phyloP scores from a whole-genome alignment of 192 early-diverging fungal species.

The Linnemannia zychae region DNA sequence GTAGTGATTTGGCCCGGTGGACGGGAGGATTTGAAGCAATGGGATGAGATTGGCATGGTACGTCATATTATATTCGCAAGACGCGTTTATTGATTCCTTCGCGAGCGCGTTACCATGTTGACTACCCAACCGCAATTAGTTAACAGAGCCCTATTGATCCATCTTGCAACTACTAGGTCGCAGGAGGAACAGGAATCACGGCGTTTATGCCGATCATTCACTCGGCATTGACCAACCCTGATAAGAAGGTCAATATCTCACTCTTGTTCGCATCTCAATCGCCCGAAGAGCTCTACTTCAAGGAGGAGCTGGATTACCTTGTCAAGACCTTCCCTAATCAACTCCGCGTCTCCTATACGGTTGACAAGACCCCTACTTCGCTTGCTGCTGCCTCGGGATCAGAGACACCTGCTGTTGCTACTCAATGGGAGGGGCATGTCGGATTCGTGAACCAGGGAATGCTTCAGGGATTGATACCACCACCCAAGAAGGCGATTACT shows the following conservation, averaged over 20 bases:
- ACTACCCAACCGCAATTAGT: too few relatives aligned
- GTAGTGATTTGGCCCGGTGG: constrained; percentile 67
- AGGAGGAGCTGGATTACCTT: constrained; percentile 66
- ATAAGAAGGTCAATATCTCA: constrained; percentile 62
- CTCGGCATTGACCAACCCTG: constrained; percentile 58
- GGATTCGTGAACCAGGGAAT: constrained; percentile 49
- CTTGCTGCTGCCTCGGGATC: constrained; percentile 45
- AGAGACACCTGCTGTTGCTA: constrained; percentile 43
- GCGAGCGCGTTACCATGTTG: background rate
- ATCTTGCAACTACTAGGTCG: constrained; percentile 61
- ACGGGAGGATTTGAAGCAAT: constrained; percentile 46
- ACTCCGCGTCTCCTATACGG: constrained; percentile 62
- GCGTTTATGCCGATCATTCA: constrained; percentile 77
- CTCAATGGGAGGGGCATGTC: constrained; percentile 46
- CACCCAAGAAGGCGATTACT: constrained; percentile 14
- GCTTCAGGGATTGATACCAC: constrained; percentile 51
- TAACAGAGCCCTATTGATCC: too few relatives aligned
- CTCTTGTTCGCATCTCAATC: constrained; percentile 64
- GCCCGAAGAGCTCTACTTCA: constrained; percentile 66
- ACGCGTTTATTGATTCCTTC: background rate
- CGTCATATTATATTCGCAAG: background rate
- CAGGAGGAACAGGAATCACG: constrained; percentile 86
- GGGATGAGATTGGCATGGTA: constrained; percentile 70
- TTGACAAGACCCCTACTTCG: constrained; percentile 52
- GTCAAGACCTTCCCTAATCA: constrained; percentile 55